Evolutionary conservation across 495 filamentous ascomycete genomes (phyloP).

Genomic region (Penicillium bialowiezense): DNA sequence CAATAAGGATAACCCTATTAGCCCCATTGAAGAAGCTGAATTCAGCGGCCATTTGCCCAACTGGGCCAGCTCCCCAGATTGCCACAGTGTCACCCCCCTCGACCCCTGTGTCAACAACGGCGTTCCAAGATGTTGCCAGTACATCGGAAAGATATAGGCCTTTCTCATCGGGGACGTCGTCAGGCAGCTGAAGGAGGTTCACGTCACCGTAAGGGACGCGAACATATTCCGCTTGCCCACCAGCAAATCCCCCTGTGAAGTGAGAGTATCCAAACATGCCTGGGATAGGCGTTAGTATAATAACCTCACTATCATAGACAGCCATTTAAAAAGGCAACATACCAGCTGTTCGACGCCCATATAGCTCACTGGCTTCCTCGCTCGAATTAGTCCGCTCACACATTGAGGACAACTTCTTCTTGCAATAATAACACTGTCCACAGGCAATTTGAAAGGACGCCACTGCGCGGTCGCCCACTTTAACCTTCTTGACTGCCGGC

Average conservation of each 20-base stretch:
- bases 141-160: conserved; percentile 37
- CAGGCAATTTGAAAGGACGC: conserved; percentile 63
- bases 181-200: conserved; percentile 32
- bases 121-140: conserved; percentile 35
- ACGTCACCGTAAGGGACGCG: conserved; percentile 40
- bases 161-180: conserved; percentile 52
- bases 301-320: background rate
- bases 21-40: conserved; percentile 73
- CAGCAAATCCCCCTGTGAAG: conserved; percentile 72
- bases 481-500: conserved; percentile 20
- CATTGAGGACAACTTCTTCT: conserved; percentile 51
- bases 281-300: background rate
- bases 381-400: conserved; percentile 70
- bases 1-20: conserved; percentile 74
- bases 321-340: conserved; percentile 3
- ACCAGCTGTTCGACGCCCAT: conserved; percentile 32
- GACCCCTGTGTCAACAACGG: conserved; percentile 31
- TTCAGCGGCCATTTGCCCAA: conserved; percentile 64
- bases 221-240: conserved; percentile 46
- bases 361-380: conserved; percentile 59
- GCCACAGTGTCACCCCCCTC: conserved; percentile 36
- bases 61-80: conserved; percentile 42
- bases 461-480: conserved; percentile 35
- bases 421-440: conserved; percentile 37
- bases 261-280: conserved; percentile 29